Percentiles rank a stretch among this genome's conserved stretches.
Conservation (phyloP, 179 eudicot species). For the Silene noctiflora region DNA sequence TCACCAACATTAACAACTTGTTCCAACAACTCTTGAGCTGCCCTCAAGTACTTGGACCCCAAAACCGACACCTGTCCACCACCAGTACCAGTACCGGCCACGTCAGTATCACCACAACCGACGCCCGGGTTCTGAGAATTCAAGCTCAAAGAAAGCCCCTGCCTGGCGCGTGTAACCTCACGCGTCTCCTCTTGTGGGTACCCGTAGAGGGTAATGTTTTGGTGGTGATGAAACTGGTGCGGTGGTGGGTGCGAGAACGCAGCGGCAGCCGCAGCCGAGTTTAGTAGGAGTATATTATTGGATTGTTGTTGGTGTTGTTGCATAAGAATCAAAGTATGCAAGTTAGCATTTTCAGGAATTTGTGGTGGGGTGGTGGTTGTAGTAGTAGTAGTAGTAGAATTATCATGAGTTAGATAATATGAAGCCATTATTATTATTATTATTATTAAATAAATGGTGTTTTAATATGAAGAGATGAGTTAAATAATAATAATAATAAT, state of each 20-base stretch:
- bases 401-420: constrained; percentile 18
- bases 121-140: constrained; percentile 40
- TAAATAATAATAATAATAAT: not conserved
- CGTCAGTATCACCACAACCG: constrained; percentile 20
- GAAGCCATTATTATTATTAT: constrained; percentile 15
- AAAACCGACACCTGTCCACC: constrained; percentile 28
- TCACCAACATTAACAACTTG: constrained; percentile 64
- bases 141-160: constrained; percentile 54
- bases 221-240: constrained; percentile 23
- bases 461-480: not conserved
- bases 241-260: constrained; percentile 24
- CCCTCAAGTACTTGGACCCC: constrained; percentile 67
- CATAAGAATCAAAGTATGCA: constrained; percentile 26
- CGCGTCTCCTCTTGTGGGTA: constrained; percentile 40
- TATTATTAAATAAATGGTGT: not conserved
- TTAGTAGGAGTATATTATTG: constrained; percentile 24
- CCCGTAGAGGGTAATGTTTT: constrained; percentile 34
- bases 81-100: not conserved
- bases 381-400: constrained; percentile 4
- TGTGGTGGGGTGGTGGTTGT: not conserved
- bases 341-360: constrained; percentile 17
- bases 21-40: constrained; percentile 63
- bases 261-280: constrained; percentile 32
- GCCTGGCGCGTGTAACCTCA: constrained; percentile 42
- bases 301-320: not conserved